Conservation (phyloP, 768 basidiomycete species). For the Auricularia auricula-judae region DNA sequence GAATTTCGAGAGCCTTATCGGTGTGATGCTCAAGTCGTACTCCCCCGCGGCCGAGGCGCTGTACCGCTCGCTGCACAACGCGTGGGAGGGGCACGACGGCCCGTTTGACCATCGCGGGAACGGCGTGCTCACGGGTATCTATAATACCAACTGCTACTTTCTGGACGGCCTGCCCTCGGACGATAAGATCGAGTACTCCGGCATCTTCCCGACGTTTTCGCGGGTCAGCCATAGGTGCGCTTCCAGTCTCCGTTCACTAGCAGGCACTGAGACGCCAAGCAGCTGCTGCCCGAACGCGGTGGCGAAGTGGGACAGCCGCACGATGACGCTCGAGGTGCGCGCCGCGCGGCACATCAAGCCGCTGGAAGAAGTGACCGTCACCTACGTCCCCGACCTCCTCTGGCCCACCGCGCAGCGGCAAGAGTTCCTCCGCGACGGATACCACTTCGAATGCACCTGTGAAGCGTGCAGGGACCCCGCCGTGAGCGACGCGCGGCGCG, state of each 20-base stretch:
- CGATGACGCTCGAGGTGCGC: background rate
- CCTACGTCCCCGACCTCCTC: background rate
- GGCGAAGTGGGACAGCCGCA: background rate
- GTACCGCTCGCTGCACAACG: background rate
- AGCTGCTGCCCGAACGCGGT: background rate
- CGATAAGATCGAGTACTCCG: background rate
- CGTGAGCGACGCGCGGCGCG: background rate
- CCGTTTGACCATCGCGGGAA: background rate
- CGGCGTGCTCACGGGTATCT: background rate
- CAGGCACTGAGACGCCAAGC: background rate
- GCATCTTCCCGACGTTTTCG: background rate
- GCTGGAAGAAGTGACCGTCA: background rate
- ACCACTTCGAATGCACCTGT: background rate
- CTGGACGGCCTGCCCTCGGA: background rate
- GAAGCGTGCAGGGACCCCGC: background rate
- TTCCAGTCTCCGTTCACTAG: background rate
- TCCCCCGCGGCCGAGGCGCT: background rate
- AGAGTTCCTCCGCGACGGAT: background rate
- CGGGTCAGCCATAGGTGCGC: background rate
- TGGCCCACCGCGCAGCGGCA: background rate
- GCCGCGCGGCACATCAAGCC: background rate
- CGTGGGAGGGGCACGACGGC: background rate
- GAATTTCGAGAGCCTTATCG: background rate
- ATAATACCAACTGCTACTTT: background rate
- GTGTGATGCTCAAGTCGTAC: background rate